Evolutionary conservation across 345 rosid species (phyloP).

Genomic region (Brassica napus): DNA sequence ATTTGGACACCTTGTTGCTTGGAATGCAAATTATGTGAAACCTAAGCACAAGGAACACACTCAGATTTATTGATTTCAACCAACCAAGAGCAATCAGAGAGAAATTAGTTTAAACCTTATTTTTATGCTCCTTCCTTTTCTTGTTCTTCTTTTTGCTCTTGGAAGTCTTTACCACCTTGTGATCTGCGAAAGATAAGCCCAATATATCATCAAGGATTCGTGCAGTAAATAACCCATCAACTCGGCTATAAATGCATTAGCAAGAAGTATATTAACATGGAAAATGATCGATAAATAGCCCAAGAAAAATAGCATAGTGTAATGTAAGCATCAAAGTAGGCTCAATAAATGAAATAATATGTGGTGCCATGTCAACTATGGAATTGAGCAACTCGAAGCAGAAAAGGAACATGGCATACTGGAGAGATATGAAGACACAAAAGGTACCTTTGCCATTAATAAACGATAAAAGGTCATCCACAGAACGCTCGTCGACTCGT

Average conservation of each 20-base stretch:
- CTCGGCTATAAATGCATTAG: neutral
- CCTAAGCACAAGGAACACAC: conserved; percentile 45
- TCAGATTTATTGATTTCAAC: conserved; percentile 23
- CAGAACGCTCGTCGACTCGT: conserved; percentile 82
- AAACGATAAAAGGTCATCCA: conserved; percentile 83
- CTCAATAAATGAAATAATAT: conserved; percentile 6
- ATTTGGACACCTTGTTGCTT: conserved; percentile 42
- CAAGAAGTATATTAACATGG: neutral
- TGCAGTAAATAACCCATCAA: neutral
- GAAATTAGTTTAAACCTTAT: conserved; percentile 48
- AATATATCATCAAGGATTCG: neutral
- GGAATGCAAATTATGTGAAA: conserved; percentile 41
- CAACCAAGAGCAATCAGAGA: conserved; percentile 21
- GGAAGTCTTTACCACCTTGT: conserved; percentile 58
- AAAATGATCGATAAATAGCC: too few relatives aligned
- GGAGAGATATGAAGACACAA: conserved; percentile 7
- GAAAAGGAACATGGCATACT: neutral
- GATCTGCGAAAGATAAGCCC: conserved; percentile 49
- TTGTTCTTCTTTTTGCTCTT: conserved; percentile 77
- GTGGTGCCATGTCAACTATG: neutral
- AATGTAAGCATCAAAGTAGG: neutral
- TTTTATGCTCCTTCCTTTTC: conserved; percentile 61
- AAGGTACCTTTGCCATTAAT: conserved; percentile 79
- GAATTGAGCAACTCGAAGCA: conserved; percentile 7
- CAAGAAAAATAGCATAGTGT: neutral